Conservation (phyloP, 2,329 filamentous ascomycete species). For the Pyrenophora seminiperda region DNA sequence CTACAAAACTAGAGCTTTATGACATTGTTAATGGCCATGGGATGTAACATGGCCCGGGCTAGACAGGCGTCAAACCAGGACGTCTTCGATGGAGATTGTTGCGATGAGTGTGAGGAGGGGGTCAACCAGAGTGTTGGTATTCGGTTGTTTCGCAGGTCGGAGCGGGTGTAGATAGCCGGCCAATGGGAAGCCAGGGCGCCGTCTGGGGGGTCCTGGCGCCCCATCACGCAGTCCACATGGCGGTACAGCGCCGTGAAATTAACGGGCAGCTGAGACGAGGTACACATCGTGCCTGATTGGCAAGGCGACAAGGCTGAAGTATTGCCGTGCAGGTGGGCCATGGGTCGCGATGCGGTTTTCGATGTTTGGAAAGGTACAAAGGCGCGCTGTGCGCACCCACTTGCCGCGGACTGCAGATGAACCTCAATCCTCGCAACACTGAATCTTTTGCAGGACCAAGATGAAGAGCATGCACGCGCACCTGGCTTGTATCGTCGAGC, state of each 20-base stretch:
- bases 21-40: constrained; percentile 4
- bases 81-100: constrained; percentile 9
- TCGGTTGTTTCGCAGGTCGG: constrained; percentile 23
- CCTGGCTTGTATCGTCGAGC: too few relatives aligned
- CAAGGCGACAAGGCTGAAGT: constrained; percentile 1
- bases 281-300: constrained; percentile 4
- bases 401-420: neutral
- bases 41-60: constrained; percentile 16
- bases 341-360: neutral
- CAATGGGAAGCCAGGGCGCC: constrained; percentile 17
- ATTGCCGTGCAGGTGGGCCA: constrained; percentile 9
- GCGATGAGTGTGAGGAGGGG: constrained; percentile 12
- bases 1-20: constrained; percentile 6
- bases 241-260: constrained; percentile 25
- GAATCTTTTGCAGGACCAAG: neutral
- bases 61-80: constrained; percentile 10
- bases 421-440: neutral
- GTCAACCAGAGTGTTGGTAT: constrained; percentile 17
- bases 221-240: constrained; percentile 20
- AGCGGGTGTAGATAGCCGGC: constrained; percentile 9
- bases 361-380: neutral
- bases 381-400: neutral
- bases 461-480: too few relatives aligned
- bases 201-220: constrained; percentile 17
- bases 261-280: constrained; percentile 6